Evolutionary conservation across 2,329 filamentous ascomycete genomes (phyloP).

Genomic region (Neofusicoccum sp.): DNA sequence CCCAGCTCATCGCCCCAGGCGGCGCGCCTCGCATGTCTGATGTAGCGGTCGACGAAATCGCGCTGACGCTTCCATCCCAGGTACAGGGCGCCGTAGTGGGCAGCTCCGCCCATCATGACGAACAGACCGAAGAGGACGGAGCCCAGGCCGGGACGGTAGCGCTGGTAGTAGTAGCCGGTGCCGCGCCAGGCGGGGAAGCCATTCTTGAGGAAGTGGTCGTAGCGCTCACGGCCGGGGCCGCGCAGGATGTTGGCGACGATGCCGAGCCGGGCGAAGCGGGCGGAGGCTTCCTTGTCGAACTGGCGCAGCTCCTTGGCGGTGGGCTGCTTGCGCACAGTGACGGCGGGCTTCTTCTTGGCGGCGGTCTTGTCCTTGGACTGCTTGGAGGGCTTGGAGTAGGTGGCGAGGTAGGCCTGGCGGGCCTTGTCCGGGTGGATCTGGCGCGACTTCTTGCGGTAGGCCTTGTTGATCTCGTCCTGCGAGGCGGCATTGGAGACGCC

Average conservation of each 20-base stretch:
- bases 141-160: conserved; percentile 86
- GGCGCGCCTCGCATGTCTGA: conserved; percentile 79
- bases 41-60: conserved; percentile 89
- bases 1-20: conserved; percentile 84
- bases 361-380: conserved; percentile 40
- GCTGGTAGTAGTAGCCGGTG: conserved; percentile 95
- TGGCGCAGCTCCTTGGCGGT: conserved; percentile 71
- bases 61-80: conserved; percentile 86
- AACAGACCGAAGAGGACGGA: conserved; percentile 81
- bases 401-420: conserved; percentile 74
- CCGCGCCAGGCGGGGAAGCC: conserved; percentile 97
- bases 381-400: conserved; percentile 52
- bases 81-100: conserved; percentile 82
- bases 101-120: conserved; percentile 75
- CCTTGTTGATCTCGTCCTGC: conserved; percentile 87
- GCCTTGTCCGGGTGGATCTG: conserved; percentile 94
- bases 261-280: conserved; percentile 79
- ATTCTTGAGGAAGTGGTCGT: conserved; percentile 90
- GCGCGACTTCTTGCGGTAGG: conserved; percentile 84
- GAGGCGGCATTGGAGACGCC: conserved; percentile 70
- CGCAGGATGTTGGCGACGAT: conserved; percentile 84
- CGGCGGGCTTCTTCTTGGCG: conserved; percentile 53
- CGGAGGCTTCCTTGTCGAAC: conserved; percentile 76
- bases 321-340: conserved; percentile 68
- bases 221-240: conserved; percentile 76